Evolutionary conservation across 805 yeast genomes (phyloP).

Genomic region (Deakozyma indianensis): DNA sequence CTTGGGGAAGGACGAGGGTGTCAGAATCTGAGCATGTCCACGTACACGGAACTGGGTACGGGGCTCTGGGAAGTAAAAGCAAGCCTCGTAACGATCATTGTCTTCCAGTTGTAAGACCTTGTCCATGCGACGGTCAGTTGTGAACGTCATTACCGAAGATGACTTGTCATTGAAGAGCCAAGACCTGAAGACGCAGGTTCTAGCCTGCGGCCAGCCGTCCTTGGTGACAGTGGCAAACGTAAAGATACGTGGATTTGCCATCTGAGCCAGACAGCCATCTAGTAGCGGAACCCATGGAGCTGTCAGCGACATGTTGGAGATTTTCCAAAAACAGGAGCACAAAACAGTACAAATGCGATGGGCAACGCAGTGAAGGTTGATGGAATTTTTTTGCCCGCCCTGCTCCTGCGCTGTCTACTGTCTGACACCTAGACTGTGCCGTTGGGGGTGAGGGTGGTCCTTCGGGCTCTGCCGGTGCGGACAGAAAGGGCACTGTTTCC

Average conservation of each 20-base stretch:
- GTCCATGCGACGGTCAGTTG: conserved; percentile 57
- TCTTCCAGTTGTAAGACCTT: conserved; percentile 36
- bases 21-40: conserved; percentile 44
- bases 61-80: conserved; percentile 50
- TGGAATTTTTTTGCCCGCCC: too few relatives aligned
- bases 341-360: too few relatives aligned
- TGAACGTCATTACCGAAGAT: conserved; percentile 52
- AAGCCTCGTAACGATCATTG: conserved; percentile 52
- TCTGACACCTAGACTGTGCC: too few relatives aligned
- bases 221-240: conserved; percentile 48
- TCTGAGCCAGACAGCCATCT: conserved; percentile 36
- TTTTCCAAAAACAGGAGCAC: conserved; percentile 1
- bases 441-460: too few relatives aligned
- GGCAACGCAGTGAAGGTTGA: too few relatives aligned
- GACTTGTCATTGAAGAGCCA: conserved; percentile 56
- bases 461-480: too few relatives aligned
- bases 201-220: conserved; percentile 40
- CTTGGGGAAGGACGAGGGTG: not conserved
- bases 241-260: conserved; percentile 43
- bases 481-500: too few relatives aligned
- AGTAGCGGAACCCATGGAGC: conserved; percentile 73
- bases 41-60: conserved; percentile 60
- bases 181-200: conserved; percentile 63
- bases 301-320: conserved; percentile 26
- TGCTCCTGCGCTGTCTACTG: too few relatives aligned